Evolutionary conservation across 768 basidiomycete genomes (phyloP).

Genomic region (Tulasnella sp.): DNA sequence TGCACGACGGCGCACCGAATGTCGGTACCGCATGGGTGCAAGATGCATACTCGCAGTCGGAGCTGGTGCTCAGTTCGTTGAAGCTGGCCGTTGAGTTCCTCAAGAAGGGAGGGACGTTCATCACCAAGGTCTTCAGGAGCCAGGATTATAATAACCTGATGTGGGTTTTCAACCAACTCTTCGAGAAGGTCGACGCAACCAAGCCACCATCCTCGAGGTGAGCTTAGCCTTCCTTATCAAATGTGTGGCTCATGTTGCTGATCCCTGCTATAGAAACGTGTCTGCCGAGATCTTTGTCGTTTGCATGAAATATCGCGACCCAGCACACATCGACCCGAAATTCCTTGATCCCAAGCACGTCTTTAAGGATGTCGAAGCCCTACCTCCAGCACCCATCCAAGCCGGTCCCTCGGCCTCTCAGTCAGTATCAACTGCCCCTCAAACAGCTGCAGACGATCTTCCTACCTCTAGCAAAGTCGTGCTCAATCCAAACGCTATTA

Average conservation of each 20-base stretch:
- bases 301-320: slow-evolving; percentile 88
- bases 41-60: slow-evolving; percentile 94
- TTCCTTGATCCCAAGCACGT: slow-evolving; percentile 96
- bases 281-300: slow-evolving; percentile 99
- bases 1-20: slow-evolving; percentile 98
- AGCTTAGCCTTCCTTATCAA: slow-evolving; percentile 21
- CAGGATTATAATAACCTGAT: slow-evolving; percentile 97
- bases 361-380: slow-evolving; percentile 75
- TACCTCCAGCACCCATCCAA: slow-evolving; percentile 16
- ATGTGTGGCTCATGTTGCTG: not conserved
- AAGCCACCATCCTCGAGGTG: slow-evolving; percentile 96
- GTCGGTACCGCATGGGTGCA: slow-evolving; percentile 99
- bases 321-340: slow-evolving; percentile 92
- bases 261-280: slow-evolving; percentile 59
- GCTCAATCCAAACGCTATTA: slow-evolving; percentile 25
- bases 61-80: slow-evolving; percentile 88
- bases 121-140: slow-evolving; percentile 97
- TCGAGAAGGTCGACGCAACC: slow-evolving; percentile 93
- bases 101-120: slow-evolving; percentile 84
- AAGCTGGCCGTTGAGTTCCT: slow-evolving; percentile 95
- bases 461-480: not conserved
- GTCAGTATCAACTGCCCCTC: not conserved
- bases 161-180: slow-evolving; percentile 97
- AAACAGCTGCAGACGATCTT: not conserved
- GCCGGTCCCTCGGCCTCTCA: not conserved